Base-by-base conservation (phyloP, 129 eudicot genomes). In the Helianthus tuberosus region DNA sequence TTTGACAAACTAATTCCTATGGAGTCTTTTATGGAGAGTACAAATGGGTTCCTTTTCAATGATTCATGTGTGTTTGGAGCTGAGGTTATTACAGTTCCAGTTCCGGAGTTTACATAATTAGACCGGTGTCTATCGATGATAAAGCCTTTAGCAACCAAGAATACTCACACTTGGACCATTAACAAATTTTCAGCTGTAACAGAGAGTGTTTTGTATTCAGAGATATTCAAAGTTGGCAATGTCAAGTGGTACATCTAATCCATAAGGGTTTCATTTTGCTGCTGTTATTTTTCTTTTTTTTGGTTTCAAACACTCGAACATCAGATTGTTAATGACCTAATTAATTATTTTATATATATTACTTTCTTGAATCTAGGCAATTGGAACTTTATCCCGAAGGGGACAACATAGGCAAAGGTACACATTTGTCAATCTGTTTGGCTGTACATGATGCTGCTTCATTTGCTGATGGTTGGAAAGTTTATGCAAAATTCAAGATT, bases 11-110 rank as follows among this genome's bases (percentile, higher is more conserved):
- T 58, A 0, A 52, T 80, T 29, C 48, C 79, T 7, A 2, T 67
- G 14, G 69, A 67, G 12, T 32, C 46, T 1, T 79, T 80, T 29
- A 38, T 11, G 54, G 65, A 80, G 8, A 7, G 47, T 62, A 11
- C 14, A 11, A 69, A 51, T 52, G 77, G 85, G 61, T 75, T 44
- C 73, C n/a, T 81, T 1, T 43, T 13, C 3, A 50, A 70, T 52
- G 81, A 81, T 72, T 25, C 77, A 2, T 81, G 85, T 55, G 81
- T 75, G 20, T 52, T 80, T 75, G 85, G 81, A 54, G 81, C 12
- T 20, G 85, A 81, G 68, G 65, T 64, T 27, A 32, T 70, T 46
- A 64, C 15, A 3, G 72, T 62, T 52, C 58, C 15, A 1, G 72
- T 62, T 52, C 58, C 80, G 3, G 3, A 15, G 49, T 48, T 15